Conservation (phyloP, 192 early-diverging fungal species). For the Lobosporangium transversale region DNA sequence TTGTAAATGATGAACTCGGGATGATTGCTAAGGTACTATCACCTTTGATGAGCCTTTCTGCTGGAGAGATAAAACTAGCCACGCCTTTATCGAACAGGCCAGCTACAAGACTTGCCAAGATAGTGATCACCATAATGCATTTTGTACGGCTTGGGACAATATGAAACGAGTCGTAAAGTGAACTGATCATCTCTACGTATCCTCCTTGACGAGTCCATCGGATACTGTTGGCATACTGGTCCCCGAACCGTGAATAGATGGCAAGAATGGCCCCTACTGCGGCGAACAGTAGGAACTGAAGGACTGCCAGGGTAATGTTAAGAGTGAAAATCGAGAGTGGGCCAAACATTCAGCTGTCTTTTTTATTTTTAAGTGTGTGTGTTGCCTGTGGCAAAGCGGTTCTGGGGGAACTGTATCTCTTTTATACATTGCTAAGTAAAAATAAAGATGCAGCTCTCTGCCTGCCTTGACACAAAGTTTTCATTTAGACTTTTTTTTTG, state of each 20-base stretch:
- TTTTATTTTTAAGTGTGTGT: too few relatives aligned
- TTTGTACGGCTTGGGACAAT: not conserved
- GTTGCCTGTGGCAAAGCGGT: too few relatives aligned
- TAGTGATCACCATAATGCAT: not conserved
- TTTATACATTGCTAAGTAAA: too few relatives aligned
- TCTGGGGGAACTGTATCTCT: too few relatives aligned
- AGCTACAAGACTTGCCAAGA: not conserved
- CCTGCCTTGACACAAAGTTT: too few relatives aligned
- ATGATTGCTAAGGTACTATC: not conserved
- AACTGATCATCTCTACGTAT: constrained; percentile 8
- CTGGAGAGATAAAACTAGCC: not conserved
- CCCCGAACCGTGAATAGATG: constrained; percentile 14
- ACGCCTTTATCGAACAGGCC: constrained; percentile 2
- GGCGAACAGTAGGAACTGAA: constrained; percentile 6
- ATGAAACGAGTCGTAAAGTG: not conserved
- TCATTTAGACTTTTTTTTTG: too few relatives aligned
- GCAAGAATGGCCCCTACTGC: constrained; percentile 8
- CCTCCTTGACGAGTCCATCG: constrained; percentile 29
- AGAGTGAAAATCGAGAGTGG: constrained; percentile 6
- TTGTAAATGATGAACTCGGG: not conserved
- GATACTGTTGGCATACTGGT: constrained; percentile 17
- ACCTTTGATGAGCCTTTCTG: not conserved
- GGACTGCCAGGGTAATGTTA: constrained; percentile 1
- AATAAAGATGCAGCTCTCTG: too few relatives aligned
- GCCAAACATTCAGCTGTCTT: too few relatives aligned